These are phyloP conservation scores for Kodamaea fukazawae DNA, from an alignment of 805 yeast species.

Conservation along the genomic window DNA sequence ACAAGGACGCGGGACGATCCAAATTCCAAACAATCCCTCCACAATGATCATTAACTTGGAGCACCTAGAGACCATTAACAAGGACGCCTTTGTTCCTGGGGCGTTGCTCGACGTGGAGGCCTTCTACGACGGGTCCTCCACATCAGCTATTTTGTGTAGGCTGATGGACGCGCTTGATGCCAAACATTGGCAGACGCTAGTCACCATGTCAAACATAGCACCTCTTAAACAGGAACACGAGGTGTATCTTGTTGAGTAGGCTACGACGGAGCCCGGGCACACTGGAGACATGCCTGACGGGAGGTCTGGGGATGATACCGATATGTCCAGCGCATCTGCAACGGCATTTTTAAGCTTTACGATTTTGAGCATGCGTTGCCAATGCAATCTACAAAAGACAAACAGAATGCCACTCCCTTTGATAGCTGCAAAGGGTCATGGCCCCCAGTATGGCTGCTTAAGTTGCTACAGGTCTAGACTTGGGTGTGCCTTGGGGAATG, in stretches of 20 bases:
- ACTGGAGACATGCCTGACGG: no score
- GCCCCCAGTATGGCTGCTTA: no score
- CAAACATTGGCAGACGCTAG: conserved; percentile 14
- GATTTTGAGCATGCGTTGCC: no score
- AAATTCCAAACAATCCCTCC: background rate
- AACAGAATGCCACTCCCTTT: no score
- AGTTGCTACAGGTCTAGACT: no score
- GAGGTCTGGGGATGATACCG: conserved; percentile 20
- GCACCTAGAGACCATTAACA: background rate
- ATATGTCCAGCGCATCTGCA: no score
- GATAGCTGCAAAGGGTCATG: no score
- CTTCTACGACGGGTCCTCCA: conserved; percentile 26
- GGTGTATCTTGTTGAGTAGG: background rate
- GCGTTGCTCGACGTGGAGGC: conserved; percentile 29
- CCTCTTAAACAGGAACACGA: background rate
- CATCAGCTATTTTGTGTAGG: conserved; percentile 24
- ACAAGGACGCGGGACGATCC: background rate
- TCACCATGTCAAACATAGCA: conserved; percentile 13
- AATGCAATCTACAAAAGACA: no score
- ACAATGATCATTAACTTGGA: background rate
- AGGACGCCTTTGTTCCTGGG: conserved; percentile 16
- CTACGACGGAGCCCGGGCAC: background rate
- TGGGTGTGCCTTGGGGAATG: no score
- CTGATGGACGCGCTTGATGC: conserved; percentile 15
- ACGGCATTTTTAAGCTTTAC: no score